Evolutionary conservation across 1,284 basidiomycete species (phyloP).

Genomic region (Acaromyces ingoldii): DNA sequence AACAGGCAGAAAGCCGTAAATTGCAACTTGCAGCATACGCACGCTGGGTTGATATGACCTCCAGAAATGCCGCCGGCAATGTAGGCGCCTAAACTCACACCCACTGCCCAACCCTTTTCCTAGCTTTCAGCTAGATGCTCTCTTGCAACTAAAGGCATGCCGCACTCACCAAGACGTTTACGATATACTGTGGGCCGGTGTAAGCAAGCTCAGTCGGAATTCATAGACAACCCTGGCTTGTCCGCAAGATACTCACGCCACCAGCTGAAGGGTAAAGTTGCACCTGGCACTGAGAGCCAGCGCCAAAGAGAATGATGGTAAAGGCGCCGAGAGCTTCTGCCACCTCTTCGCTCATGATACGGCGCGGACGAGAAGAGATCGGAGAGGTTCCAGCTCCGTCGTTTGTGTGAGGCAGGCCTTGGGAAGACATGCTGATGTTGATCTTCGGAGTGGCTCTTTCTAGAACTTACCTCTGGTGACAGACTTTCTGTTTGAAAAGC

Average conservation of each 20-base stretch:
- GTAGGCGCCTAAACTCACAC: constrained; percentile 35
- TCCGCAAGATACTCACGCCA: not conserved
- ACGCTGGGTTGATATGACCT: constrained; percentile 33
- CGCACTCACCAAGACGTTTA: too few relatives aligned
- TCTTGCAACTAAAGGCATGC: too few relatives aligned
- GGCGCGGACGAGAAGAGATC: not conserved
- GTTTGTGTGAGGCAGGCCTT: too few relatives aligned
- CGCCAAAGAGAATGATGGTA: constrained; percentile 41
- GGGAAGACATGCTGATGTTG: too few relatives aligned
- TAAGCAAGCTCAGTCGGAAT: not conserved
- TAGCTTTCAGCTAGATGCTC: too few relatives aligned
- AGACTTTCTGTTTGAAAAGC: too few relatives aligned
- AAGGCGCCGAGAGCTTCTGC: constrained; percentile 32
- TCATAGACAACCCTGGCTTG: not conserved
- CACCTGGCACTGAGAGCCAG: constrained; percentile 41
- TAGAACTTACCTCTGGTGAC: too few relatives aligned
- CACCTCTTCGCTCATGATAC: not conserved
- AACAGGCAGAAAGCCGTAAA: too few relatives aligned
- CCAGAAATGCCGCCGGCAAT: constrained; percentile 32
- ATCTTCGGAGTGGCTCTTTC: too few relatives aligned
- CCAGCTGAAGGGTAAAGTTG: constrained; percentile 24
- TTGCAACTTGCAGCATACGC: too few relatives aligned
- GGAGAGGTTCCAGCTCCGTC: not conserved
- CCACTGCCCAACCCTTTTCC: constrained; percentile 41
- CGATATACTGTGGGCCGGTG: too few relatives aligned